Evolutionary conservation across 108 stramenopile species (phyloP), one percentile per base, ranked within the genome.

Genomic region (Craspedostauros australis): DNA sequence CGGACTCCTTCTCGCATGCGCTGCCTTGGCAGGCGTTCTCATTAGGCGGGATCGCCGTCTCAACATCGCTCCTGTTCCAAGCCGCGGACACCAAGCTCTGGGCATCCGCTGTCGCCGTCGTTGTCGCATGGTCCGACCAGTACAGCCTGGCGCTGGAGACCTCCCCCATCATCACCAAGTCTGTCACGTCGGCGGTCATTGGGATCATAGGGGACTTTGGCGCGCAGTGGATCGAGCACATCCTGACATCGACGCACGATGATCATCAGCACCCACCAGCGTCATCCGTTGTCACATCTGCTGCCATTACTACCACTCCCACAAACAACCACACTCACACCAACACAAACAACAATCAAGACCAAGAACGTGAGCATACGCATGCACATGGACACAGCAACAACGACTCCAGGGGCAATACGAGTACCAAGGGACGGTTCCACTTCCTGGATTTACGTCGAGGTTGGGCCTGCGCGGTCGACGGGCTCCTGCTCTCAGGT

Each of bases 401-500:
- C 34, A 12, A 21, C 5, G 20, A 30, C 19, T n/a, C n/a, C 12
- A 14, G 3, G 27, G 20, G 14, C 6, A 49, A 36, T 14, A 48
- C 49, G 25, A 22, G 24, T 28, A 29, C 26, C 15, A 9, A 50
- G 27, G 2, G 12, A 24, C 7, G 30, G 49, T 9, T 54, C 36
- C 24, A 37, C 30, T 40, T 43, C 1, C 82, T 84, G 60, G 60
- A 82, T 50, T 15, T 37, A 2, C 72, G 83, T 31, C 69, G 87
- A 20, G 80, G 80, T 11, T 14, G 72, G 3, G 57, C 83, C 21
- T 53, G 64, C 16, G 46, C 65, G 18, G 45, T 62, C 4, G 83
- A 82, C 52, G 81, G 73, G 4, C 37, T 88, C 8, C 44, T 88
- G 0, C 12, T 84, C 14, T 79, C 82, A 1, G 70, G 77, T 21